Base-by-base conservation (phyloP, 306 rosid species). In the Alnus rubra region DNA sequence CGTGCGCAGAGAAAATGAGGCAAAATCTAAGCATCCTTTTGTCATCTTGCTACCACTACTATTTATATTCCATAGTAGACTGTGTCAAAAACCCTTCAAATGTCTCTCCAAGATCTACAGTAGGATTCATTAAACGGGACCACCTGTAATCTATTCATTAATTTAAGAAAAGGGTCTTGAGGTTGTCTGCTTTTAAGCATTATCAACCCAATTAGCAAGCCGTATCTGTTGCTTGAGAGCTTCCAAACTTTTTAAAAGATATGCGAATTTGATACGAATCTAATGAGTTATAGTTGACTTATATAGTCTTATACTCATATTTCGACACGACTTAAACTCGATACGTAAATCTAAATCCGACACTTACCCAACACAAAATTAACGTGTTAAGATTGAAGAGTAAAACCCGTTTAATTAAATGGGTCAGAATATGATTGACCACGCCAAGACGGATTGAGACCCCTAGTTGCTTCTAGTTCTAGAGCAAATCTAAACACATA, bases 1-100 rank as follows among this genome's bases (percentile, higher is more conserved):
- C 78, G 81, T 71, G 85, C 78, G 74, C 76, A 84, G 85, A 82
- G 78, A 74, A 84, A 80, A 77, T 76, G 37, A 75, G 81, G 82
- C 44, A 31, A 74, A 81, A 75, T 69, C 75, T 74, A 80, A 73
- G 84, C 70, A 69, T 52, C 76, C 77, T 78, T 80, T 87, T 84
- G 92, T 86, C 97, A 81, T 82, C 83, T 76, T 80, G 83, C 78
- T 67, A 52, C 87, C 62, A 81, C 80, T 71, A 78, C 52, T 0
- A 23, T 23, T 23, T 23, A 23, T 23, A 23, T 23, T 23, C 28
- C 28, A 23, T 59, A 4, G 78, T 50, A 76, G 80, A 63, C 63
- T 16, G 37, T 70, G 82, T 76, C 77, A 58, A 33, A 82, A 76
- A 77, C 79, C n/a, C 64, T 64, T 72, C 49, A 63, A 30, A 16